Conservation (phyloP, 1,139 yeast genomes). For the Suhomyces terraborum region DNA sequence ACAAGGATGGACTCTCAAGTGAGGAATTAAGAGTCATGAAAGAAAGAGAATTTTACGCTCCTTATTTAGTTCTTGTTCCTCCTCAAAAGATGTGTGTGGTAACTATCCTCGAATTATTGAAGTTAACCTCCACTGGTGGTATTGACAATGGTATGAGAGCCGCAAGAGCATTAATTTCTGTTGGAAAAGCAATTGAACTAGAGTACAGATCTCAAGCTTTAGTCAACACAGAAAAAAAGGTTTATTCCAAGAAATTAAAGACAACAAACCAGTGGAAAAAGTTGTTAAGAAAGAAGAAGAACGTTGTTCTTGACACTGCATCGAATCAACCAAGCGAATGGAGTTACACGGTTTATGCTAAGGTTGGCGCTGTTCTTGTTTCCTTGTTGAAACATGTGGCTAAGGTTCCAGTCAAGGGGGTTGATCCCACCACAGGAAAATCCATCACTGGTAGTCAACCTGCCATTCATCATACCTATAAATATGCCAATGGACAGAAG, state of each 20-base stretch:
- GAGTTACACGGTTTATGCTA: slow-evolving; percentile 64
- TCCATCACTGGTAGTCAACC: slow-evolving; percentile 74
- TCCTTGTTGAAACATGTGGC: slow-evolving; percentile 81
- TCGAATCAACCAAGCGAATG: slow-evolving; percentile 27
- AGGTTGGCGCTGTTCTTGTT: slow-evolving; percentile 78
- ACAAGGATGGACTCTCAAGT: slow-evolving; percentile 21
- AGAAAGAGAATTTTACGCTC: slow-evolving; percentile 72
- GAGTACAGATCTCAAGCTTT: slow-evolving; percentile 76
- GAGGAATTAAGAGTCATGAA: slow-evolving; percentile 40
- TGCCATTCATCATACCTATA: slow-evolving; percentile 88
- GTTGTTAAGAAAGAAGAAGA: slow-evolving; percentile 38
- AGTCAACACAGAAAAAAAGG: slow-evolving; percentile 57
- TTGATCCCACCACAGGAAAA: slow-evolving; percentile 75
- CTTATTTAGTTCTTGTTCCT: slow-evolving; percentile 68
- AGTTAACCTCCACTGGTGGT: slow-evolving; percentile 75
- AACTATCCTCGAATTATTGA: slow-evolving; percentile 78
- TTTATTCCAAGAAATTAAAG: slow-evolving; percentile 35
- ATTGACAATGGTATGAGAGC: slow-evolving; percentile 83
- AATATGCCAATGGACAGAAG: slow-evolving; percentile 74
- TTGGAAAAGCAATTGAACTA: slow-evolving; percentile 82
- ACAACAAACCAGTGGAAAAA: slow-evolving; percentile 45
- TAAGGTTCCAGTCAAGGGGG: slow-evolving; percentile 72
- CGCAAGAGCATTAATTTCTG: slow-evolving; percentile 76
- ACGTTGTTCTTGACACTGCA: slow-evolving; percentile 29
- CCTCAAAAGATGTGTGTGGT: slow-evolving; percentile 84